Evolutionary conservation across 768 basidiomycete species (phyloP), one percentile per base, ranked within the genome.

Genomic region (Strobilomyces echinocephalus): DNA sequence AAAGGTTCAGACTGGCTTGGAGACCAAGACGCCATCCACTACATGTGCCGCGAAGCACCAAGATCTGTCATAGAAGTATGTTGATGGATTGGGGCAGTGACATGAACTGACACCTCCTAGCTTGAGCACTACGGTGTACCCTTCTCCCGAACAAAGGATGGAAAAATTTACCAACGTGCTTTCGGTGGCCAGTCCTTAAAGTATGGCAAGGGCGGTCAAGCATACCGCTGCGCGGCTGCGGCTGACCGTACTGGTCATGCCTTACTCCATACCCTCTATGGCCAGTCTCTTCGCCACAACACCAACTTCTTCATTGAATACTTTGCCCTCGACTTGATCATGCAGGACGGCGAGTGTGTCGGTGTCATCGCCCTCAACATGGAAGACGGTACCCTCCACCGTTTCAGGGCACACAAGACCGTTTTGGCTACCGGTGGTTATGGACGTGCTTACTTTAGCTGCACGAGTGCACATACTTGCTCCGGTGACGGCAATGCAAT

Each of bases 261-360:
- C 20, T 84, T 99, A 67, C 84, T 99, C 41, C 97, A 99, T 79
- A 97, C 95, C 9, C 90, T 99, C 52, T 99, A 99, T 65, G 97
- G 97, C 62, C 97, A 99, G 77, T 98, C 95, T 54, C 84, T 99
- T 56, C 88, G 93, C 54, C 97, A 99, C 79, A 87, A 98, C 79
- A 98, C 97, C 70, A 95, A 98, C 75, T 99, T 97, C 76, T 99
- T 99, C 79, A 98, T 99, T 72, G 97, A 99, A 72, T 99, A 95
- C 74, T 98, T 99, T 71, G 97, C 95, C n/a, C 83, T 95, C 53
- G 97, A 99, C 71, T 77, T 99, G 55, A 92, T 99, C 71, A 99
- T 99, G 97, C 80, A 98, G 70, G 93, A 89, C 58, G 97, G 95
- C 62, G 93, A 97, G 74, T 99, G 97, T 77, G 95, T 99, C 53